Evolutionary conservation across 2,329 filamentous ascomycete species (phyloP).

Genomic region (Aspergillus sp.): DNA sequence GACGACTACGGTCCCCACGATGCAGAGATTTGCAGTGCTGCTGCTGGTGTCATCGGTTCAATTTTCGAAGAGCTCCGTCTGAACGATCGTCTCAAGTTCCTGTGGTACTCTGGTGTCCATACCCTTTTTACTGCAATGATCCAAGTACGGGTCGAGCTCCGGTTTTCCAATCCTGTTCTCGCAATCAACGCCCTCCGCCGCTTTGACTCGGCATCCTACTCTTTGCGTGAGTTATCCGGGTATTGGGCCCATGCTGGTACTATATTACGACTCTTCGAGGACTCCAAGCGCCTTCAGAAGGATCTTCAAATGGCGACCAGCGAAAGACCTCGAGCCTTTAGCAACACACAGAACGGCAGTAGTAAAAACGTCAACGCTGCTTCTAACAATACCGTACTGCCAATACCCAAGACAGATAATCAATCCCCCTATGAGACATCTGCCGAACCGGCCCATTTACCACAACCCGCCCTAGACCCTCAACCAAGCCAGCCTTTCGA

Average conservation of each 20-base stretch:
- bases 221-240: conserved; percentile 36
- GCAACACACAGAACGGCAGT: conserved; percentile 3
- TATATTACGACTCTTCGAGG: conserved; percentile 40
- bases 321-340: conserved; percentile 26
- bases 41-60: conserved; percentile 40
- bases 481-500: conserved; percentile 25
- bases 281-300: conserved; percentile 38
- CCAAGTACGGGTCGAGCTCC: conserved; percentile 42
- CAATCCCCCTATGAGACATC: conserved; percentile 23
- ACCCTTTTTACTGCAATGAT: conserved; percentile 45
- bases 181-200: conserved; percentile 42
- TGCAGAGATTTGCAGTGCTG: conserved; percentile 42
- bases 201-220: conserved; percentile 39
- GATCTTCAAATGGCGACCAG: conserved; percentile 35
- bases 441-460: conserved; percentile 20
- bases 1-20: conserved; percentile 43
- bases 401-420: not conserved
- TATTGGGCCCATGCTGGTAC: conserved; percentile 42
- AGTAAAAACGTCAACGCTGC: conserved; percentile 8
- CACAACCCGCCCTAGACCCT: conserved; percentile 11
- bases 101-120: conserved; percentile 42
- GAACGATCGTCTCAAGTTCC: conserved; percentile 37
- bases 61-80: conserved; percentile 42
- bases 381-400: conserved; percentile 12
- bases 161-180: conserved; percentile 42